These are phyloP conservation scores for Calamus simplicifolius DNA, from an alignment of 176 grass and related monocot species.

Conservation along the genomic window DNA sequence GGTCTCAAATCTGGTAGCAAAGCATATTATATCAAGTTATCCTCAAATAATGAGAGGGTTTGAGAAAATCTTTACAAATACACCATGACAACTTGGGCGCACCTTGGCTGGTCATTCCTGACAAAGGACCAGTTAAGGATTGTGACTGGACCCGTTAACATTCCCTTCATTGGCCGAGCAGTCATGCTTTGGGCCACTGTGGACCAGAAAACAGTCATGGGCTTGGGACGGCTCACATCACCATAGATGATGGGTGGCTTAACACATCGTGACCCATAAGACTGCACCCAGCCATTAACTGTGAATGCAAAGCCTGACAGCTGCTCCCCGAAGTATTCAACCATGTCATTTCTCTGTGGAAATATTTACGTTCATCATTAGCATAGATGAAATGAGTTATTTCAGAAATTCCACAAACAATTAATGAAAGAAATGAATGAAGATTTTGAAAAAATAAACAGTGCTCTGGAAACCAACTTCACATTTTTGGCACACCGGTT, in stretches of 20 bases:
- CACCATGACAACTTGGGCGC: slow-evolving; percentile 1
- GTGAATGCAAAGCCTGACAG: slow-evolving; percentile 96
- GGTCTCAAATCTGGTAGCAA: slow-evolving; percentile 60
- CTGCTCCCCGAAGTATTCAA: slow-evolving; percentile 98
- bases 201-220: slow-evolving; percentile 98
- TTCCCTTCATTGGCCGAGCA: slow-evolving; percentile 93
- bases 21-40: not conserved
- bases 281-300: slow-evolving; percentile 94
- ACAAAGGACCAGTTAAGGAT: slow-evolving; percentile 99
- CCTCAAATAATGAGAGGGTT: not conserved
- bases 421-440: not conserved
- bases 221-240: slow-evolving; percentile 83
- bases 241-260: slow-evolving; percentile 97
- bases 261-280: slow-evolving; percentile 90
- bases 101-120: slow-evolving; percentile 94
- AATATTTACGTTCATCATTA: not conserved
- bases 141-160: slow-evolving; percentile 94
- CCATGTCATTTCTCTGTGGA: slow-evolving; percentile 94
- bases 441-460: not conserved
- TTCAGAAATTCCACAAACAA: slow-evolving; percentile 1
- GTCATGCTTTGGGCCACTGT: slow-evolving; percentile 86
- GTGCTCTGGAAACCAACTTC: not conserved
- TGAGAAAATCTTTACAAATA: slow-evolving; percentile 4
- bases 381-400: too few relatives aligned
- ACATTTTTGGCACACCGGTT: too few relatives aligned